Evolutionary conservation across 495 filamentous ascomycete genomes (phyloP), one percentile per base, ranked within the genome.

Genomic region (Trichoderma orchidacearum): DNA sequence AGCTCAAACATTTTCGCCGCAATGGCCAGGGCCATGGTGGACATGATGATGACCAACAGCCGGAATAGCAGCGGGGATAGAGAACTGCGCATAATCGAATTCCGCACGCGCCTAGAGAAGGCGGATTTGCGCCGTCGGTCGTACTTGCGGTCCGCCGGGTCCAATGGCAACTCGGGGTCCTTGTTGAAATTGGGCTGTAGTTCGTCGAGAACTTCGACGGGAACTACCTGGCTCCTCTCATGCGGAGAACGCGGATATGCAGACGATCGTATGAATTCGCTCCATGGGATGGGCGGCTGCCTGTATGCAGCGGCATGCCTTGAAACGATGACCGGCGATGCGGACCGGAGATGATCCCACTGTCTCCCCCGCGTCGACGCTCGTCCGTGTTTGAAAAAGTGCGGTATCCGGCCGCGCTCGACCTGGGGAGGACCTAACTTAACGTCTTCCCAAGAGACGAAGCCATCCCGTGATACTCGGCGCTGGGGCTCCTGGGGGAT

Each of bases 51-150:
- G 5, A 96, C 89, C 9, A 81, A 85, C 13, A 92, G 70, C 25
- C 93, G 88, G 67, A 96, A 84, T 27, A 85, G 76, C 54, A 96
- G 71, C 0, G 93, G 93, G 7, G 95, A 83, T 48, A 95, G 83
- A 17, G 94, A 88, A 61, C 90, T 90, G 59, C 81, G 77, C 56
- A 97, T 66, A 15, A 91, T 75, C 65, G 68, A 64, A 17, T 70
- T 62, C 63, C 66, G 72, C 27, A 72, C 30, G 51, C 74, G 70
- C 66, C 82, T 77, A 59, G 71, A 63, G 8, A 69, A 52, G 17
- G 61, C 56, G 45, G 55, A 48, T 5, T 57, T 60, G 8, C 45
- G 32, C 30, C 66, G 56, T 61, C 68, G 55, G n/a, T 18, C 30
- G 12, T 30, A 70, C 71, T 50, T 62, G 70, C 50, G 79, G 38